Conservation (phyloP, 441 rosid genomes). For the Manihot esculenta region DNA sequence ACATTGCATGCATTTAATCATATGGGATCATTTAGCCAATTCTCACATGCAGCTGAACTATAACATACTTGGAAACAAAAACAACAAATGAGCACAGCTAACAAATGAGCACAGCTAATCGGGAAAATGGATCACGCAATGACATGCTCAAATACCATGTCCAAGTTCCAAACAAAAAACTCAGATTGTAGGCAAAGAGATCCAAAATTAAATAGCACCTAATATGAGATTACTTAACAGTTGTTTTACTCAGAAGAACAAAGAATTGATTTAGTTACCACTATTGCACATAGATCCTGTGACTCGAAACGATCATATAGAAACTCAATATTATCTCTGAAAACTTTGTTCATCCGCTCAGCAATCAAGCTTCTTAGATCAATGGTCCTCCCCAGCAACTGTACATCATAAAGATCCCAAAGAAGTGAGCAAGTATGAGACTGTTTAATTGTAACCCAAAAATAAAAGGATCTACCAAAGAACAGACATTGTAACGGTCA, state of each 20-base stretch:
- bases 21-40: slow-evolving; percentile 6
- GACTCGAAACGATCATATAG: slow-evolving; percentile 97
- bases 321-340: slow-evolving; percentile 98
- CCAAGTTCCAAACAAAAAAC: slow-evolving; percentile 6
- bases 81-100: not conserved
- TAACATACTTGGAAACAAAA: not conserved
- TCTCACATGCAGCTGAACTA: not conserved
- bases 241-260: slow-evolving; percentile 14
- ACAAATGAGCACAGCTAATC: not conserved
- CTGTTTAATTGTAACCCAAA: not conserved
- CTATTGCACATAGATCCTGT: slow-evolving; percentile 93
- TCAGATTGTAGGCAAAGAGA: not conserved
- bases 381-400: slow-evolving; percentile 97
- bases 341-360: slow-evolving; percentile 87
- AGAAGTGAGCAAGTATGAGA: slow-evolving; percentile 18
- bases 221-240: slow-evolving; percentile 10
- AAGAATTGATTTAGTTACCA: slow-evolving; percentile 48
- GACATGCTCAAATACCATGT: not conserved
- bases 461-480: not conserved
- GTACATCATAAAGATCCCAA: slow-evolving; percentile 31
- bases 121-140: not conserved
- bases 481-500: not conserved
- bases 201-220: not conserved
- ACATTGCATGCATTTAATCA: not conserved
- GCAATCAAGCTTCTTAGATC: slow-evolving; percentile 88